phyloP scores from a whole-genome alignment of 2,329 filamentous ascomycete genomes.

The Talaromyces sp. region DNA sequence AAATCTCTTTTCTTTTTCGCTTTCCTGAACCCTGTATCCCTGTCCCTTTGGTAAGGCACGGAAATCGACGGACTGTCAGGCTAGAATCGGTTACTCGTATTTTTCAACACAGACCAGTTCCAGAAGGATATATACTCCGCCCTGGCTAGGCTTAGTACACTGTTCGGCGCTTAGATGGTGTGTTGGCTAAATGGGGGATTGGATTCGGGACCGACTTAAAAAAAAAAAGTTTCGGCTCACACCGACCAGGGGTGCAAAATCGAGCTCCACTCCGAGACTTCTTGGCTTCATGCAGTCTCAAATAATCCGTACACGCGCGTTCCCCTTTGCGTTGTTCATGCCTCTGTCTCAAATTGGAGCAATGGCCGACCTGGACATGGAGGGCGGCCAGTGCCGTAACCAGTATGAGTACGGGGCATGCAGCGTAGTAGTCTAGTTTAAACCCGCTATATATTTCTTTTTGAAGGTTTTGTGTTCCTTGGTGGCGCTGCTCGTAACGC shows the following conservation, averaged over 20 bases:
- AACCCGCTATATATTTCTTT: background rate
- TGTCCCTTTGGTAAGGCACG: background rate
- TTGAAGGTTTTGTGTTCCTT: background rate
- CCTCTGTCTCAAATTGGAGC: background rate
- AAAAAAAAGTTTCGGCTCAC: background rate
- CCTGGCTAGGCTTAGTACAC: background rate
- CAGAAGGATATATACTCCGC: background rate
- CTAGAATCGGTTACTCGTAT: background rate
- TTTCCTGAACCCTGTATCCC: background rate
- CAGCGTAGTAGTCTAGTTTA: background rate
- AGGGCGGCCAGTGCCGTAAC: background rate
- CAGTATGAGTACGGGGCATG: background rate
- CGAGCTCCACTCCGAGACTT: conserved; percentile 1
- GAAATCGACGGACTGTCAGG: background rate
- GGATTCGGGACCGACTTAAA: background rate
- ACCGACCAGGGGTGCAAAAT: background rate
- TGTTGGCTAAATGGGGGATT: background rate
- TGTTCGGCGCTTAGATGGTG: background rate
- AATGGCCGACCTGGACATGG: background rate
- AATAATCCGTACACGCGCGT: background rate
- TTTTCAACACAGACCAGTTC: background rate
- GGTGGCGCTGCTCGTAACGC: background rate
- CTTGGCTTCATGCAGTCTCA: background rate
- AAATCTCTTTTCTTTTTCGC: background rate
- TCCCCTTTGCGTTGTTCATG: background rate